Evolutionary conservation across 805 yeast genomes (phyloP), one percentile per base, ranked within the genome.

Genomic region (Wickerhamomyces chaumierensis): DNA sequence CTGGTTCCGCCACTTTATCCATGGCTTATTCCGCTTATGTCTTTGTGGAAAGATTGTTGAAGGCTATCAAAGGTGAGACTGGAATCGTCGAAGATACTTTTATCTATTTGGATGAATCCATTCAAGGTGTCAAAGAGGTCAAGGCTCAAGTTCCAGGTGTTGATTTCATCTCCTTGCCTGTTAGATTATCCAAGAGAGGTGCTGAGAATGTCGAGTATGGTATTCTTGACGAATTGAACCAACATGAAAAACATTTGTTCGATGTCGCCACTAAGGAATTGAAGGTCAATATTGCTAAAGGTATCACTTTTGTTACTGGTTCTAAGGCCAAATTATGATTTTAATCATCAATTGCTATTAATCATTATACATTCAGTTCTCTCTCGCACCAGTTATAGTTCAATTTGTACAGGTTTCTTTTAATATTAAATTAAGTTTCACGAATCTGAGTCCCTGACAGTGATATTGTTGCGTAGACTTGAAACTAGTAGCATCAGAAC

Each of bases 21-120:
- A 90, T 88, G 96, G 96, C 96, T 9, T 81, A 78, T 52, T 95
- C 96, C 28, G 96, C 94, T 28, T 84, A 73, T 68, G 72, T 79
- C 49, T 81, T 86, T 58, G 82, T 87, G 23, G 78, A 74, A 52
- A 58, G 56, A 21, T 53, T 66, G 37, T 45, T 60, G 19, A 51
- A 53, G 25, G 49, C 65, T 14, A 25, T 62, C 17, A 36, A 54
- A 13, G 64, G 63, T n/a, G 51, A 55, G 37, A 41, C 49, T 5
- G 55, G 54, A 16, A 56, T 61, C 21, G 63, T 44, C 20, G 73
- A 72, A 49, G 70, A 75, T 44, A 66, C 75, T 25, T 73, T 65
- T 53, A 65, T 73, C 52, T 65, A 69, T 48, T 61, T 74, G 53
- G 75, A 76, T 51, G 39, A 40, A 2, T 42, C 51, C 6, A 47